Evolutionary conservation across 768 basidiomycete genomes (phyloP).

Genomic region (Leucosporidium yakuticum): DNA sequence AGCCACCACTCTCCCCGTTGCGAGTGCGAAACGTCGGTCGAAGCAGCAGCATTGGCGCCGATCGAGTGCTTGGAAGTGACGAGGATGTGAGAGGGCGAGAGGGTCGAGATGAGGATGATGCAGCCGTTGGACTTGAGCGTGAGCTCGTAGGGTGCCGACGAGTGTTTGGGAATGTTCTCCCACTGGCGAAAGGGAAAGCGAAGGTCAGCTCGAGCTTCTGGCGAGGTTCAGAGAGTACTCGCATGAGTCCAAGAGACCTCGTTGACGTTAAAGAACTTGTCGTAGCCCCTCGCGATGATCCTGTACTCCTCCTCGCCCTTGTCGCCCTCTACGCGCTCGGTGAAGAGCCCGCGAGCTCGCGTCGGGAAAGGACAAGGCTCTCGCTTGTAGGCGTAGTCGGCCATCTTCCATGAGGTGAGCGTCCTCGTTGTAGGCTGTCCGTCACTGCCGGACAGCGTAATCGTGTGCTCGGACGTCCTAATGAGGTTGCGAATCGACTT

Average conservation of each 20-base stretch:
- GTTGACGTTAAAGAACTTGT: conserved; percentile 98
- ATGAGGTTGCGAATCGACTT: conserved; percentile 15
- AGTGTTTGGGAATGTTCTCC: conserved; percentile 33
- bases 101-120: conserved; percentile 87
- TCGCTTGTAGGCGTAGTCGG: conserved; percentile 88
- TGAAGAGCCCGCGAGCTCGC: conserved; percentile 86
- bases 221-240: conserved; percentile 42
- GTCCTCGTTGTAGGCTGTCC: conserved; percentile 9
- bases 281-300: conserved; percentile 86
- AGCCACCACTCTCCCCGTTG: conserved; percentile 81
- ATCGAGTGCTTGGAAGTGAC: conserved; percentile 90
- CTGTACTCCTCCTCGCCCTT: conserved; percentile 41
- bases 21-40: conserved; percentile 57
- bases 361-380: conserved; percentile 89
- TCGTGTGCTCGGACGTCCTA: conserved; percentile 19
- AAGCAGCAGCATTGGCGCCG: conserved; percentile 47
- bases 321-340: conserved; percentile 40
- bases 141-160: conserved; percentile 66
- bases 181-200: conserved; percentile 26
- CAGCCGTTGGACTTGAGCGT: conserved; percentile 95
- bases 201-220: not conserved
- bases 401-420: conserved; percentile 91
- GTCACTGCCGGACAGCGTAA: not conserved
- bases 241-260: conserved; percentile 95
- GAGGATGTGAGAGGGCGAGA: conserved; percentile 66